These are phyloP conservation scores for Agastache rugosa DNA, from an alignment of 257 asterid species.

Conservation along the genomic window DNA sequence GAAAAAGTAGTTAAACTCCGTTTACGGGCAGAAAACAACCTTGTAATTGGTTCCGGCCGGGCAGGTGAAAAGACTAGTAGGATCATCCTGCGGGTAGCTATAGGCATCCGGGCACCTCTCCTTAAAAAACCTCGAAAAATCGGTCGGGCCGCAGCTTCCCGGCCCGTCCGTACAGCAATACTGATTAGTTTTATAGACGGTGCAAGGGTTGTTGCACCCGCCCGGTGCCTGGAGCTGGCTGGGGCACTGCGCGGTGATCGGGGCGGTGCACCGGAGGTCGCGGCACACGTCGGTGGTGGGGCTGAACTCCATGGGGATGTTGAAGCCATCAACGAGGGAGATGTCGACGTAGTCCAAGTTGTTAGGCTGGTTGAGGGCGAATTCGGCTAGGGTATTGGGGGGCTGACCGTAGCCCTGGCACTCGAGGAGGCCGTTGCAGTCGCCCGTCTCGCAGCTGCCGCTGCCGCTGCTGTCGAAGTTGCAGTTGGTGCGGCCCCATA, in stretches of 20 bases:
- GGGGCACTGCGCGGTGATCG: slow-evolving; percentile 48
- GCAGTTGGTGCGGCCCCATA: slow-evolving; percentile 49
- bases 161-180: slow-evolving; percentile 60
- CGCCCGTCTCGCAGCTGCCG: slow-evolving; percentile 41
- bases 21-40: slow-evolving; percentile 59
- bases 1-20: too few relatives aligned
- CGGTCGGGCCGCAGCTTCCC: slow-evolving; percentile 51
- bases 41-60: slow-evolving; percentile 52
- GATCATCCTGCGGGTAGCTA: slow-evolving; percentile 61
- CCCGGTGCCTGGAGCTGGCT: slow-evolving; percentile 41
- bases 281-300: slow-evolving; percentile 43
- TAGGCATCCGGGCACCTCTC: slow-evolving; percentile 62
- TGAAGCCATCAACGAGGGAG: slow-evolving; percentile 53
- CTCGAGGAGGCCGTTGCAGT: slow-evolving; percentile 35
- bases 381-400: slow-evolving; percentile 59
- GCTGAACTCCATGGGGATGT: slow-evolving; percentile 52
- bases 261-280: slow-evolving; percentile 41
- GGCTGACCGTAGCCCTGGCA: slow-evolving; percentile 47
- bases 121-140: slow-evolving; percentile 42
- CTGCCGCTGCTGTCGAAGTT: slow-evolving; percentile 34
- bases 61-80: slow-evolving; percentile 53
- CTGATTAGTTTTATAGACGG: slow-evolving; percentile 30
- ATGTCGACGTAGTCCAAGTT: slow-evolving; percentile 48
- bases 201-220: slow-evolving; percentile 57
- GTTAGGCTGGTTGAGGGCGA: slow-evolving; percentile 42